phyloP scores from a whole-genome alignment of 345 rosid genomes.

The Erucastrum elatum region DNA sequence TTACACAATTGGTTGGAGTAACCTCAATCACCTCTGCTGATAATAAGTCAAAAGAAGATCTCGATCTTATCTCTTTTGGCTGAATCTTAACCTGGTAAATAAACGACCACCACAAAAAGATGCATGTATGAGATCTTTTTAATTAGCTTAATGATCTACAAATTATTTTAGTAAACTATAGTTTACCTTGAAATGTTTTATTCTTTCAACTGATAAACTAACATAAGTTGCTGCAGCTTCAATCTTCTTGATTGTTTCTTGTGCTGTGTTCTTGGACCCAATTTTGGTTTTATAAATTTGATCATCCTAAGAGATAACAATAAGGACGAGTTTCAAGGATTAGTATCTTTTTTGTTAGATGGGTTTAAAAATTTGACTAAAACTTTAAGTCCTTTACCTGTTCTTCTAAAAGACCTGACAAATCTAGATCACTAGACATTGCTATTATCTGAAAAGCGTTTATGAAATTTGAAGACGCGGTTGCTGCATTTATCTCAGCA shows the following conservation, averaged over 20 bases:
- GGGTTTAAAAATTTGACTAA: slow-evolving; percentile 1
- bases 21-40: slow-evolving; percentile 89
- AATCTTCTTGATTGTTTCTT: slow-evolving; percentile 75
- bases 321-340: neutral
- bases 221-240: slow-evolving; percentile 75
- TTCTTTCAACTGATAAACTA: slow-evolving; percentile 61
- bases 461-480: slow-evolving; percentile 65
- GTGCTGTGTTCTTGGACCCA: slow-evolving; percentile 64
- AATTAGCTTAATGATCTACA: neutral
- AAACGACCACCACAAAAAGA: neutral
- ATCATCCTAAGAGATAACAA: slow-evolving; percentile 51
- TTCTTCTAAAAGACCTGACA: slow-evolving; percentile 88
- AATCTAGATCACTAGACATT: slow-evolving; percentile 89
- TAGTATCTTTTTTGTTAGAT: slow-evolving; percentile 4
- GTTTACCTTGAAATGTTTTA: slow-evolving; percentile 60
- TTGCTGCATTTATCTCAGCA: slow-evolving; percentile 41
- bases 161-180: neutral
- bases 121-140: neutral
- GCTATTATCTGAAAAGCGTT: slow-evolving; percentile 93
- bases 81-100: slow-evolving; percentile 67
- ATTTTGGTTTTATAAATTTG: slow-evolving; percentile 63
- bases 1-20: slow-evolving; percentile 79
- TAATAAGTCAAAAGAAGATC: slow-evolving; percentile 60
- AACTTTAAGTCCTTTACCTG: slow-evolving; percentile 41
- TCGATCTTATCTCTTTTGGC: slow-evolving; percentile 52